Base-by-base conservation (phyloP, 305 asterid genomes). In the Solanum hybrid region DNA sequence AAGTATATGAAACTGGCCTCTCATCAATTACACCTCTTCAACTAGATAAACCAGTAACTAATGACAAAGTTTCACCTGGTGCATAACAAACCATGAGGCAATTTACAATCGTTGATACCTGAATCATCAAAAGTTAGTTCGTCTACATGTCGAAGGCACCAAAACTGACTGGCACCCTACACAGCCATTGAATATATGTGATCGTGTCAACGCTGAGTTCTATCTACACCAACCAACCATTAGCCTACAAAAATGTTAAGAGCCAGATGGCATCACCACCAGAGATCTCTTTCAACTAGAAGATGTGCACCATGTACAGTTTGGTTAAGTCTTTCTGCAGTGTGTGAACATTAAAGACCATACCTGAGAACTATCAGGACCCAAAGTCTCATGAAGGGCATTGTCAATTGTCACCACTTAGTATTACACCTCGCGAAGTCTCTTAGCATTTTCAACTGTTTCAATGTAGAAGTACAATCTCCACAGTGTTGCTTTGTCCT, bases 401-500 rank as follows among this genome's bases (percentile, higher is more conserved):
- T 84, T 17, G 87, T 10, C 22, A 51, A 9, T 31, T 84, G 75
- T 84, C 76, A 51, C 87, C 29, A 10, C 29, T 11, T 51, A 51
- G 42, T 24, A 86, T 69, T 35, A 85, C 77, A 19, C 87, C 80
- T 71, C 73, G 24, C 82, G 11, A 85, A 86, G 89, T 82, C 51
- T 78, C 71, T 82, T 88, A 24, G 91, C 93, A 87, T 86, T 92
- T 78, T 89, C 89, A 42, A 93, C 89, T 1, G 96, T 86, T 88
- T 89, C 88, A 36, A 92, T 90, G 36, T 92, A 97, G 94, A 90
- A 93, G 90, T 94, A 92, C 90, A 96, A 88, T 89, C 98, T 95
- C 98, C 99, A 97, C 0, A 94, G 92, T 2, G 96, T 94, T 35
- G 72, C 92, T 15, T 91, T 92, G 87, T 93, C 97, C 99, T 97